Percentiles rank a stretch among this genome's conserved stretches.
Conservation (phyloP, 129 eudicot species). For the Arctium lappa region DNA sequence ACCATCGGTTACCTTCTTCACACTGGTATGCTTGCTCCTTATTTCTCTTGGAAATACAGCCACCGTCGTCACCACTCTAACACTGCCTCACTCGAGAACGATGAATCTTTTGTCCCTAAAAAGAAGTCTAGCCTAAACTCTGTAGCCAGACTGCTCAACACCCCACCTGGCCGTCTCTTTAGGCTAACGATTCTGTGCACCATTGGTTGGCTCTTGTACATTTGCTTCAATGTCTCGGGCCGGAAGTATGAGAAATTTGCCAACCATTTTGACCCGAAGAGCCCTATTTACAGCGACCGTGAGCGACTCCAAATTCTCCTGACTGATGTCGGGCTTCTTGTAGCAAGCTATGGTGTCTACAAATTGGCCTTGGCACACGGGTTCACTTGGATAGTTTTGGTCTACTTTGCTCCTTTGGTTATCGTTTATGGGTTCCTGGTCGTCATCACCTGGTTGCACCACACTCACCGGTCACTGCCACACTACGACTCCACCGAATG, state of each 20-base stretch:
- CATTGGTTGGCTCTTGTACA: slow-evolving; percentile 44
- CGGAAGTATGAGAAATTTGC: slow-evolving; percentile 35
- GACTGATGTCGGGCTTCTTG: slow-evolving; percentile 31
- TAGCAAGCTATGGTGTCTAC: slow-evolving; percentile 19
- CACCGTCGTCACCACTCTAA: slow-evolving; percentile 48
- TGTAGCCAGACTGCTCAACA: slow-evolving; percentile 26
- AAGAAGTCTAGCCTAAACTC: slow-evolving; percentile 9
- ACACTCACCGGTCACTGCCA: slow-evolving; percentile 41
- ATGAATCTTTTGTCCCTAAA: slow-evolving; percentile 40
- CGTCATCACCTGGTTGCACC: slow-evolving; percentile 39
- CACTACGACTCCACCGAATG: slow-evolving; percentile 44
- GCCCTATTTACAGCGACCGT: slow-evolving; percentile 40
- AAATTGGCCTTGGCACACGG: slow-evolving; percentile 34
- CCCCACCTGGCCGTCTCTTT: slow-evolving; percentile 42
- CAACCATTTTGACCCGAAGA: slow-evolving; percentile 38
- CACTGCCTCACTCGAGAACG: slow-evolving; percentile 43
- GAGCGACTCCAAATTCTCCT: slow-evolving; percentile 35
- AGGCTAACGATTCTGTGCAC: slow-evolving; percentile 22
- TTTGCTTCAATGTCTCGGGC: slow-evolving; percentile 40
- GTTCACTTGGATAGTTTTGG: slow-evolving; percentile 27
- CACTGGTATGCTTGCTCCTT: slow-evolving; percentile 37
- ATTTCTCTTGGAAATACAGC: slow-evolving; percentile 47
- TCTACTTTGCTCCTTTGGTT: slow-evolving; percentile 35
- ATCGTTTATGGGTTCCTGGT: slow-evolving; percentile 38
- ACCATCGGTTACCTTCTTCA: slow-evolving; percentile 17